Base-by-base conservation (phyloP, 345 rosid genomes). In the Ceriops decandra region DNA sequence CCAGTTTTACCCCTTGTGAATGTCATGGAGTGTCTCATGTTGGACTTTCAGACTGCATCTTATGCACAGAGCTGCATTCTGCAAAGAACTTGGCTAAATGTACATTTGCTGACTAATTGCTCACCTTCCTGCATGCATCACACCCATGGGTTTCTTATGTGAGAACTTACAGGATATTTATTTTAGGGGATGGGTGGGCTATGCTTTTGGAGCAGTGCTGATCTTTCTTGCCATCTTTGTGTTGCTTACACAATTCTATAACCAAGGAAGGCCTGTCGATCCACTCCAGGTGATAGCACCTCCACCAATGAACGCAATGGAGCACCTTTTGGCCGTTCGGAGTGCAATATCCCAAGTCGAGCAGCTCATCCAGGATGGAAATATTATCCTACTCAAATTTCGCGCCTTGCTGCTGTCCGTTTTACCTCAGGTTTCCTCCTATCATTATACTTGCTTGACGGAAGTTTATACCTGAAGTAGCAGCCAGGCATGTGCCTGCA, bases 291-390 rank as follows among this genome's bases (percentile, higher is more conserved):
- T 95, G 26, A 42, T 73, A 49, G 90, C 96, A 33, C 99, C 98
- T 68, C 96, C 97, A 15, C 87, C 82, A 11, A 90, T 83, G 97
- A 95, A 71, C 84, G 85, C 93, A 47, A 79, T 95, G 97, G 99
- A 91, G 76, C 98, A 95, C 88, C 93, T 95, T 78, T 77, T 95
- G 78, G 97, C 97, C 3, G 88, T 95, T 72, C 99, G 88, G 71
- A 88, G 85, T 62, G 92, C 96, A 47, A 77, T 92, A 66, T 85
- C 93, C 13, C 87, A 90, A 77, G 87, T 72, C 7, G 99, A 95
- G 80, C 85, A 87, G 74, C 73, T 80, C 72, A 84, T 91, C 74
- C 98, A 90, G 77, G 97, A 95, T 38, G 90, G 91, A 51, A 95
- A 95, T 77, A 71, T 92, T 7, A 68, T 81, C 63, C 97, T 95